Evolutionary conservation across 148 eudicot species (phyloP).

Genomic region (Salicornia ramosissima): DNA sequence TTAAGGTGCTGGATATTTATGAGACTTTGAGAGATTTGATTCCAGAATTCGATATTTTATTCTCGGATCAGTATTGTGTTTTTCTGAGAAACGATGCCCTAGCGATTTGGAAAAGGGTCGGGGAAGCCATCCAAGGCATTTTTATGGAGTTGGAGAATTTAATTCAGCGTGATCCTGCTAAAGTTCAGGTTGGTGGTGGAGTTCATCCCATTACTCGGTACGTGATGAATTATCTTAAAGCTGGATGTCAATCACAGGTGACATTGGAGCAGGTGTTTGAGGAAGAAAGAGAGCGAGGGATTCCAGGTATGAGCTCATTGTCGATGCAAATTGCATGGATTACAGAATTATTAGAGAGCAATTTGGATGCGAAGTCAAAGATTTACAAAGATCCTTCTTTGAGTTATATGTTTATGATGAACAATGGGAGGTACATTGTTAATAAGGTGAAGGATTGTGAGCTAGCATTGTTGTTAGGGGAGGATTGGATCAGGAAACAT

Average conservation of each 20-base stretch:
- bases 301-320: constrained; percentile 36
- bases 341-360: constrained; percentile 84
- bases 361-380: constrained; percentile 80
- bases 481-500: constrained; percentile 87
- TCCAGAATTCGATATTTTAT: constrained; percentile 70
- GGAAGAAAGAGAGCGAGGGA: constrained; percentile 36
- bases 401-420: constrained; percentile 87
- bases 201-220: constrained; percentile 90
- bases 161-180: constrained; percentile 84
- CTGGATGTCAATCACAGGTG: constrained; percentile 69
- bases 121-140: constrained; percentile 72
- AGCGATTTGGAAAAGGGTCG: constrained; percentile 72
- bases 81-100: constrained; percentile 63
- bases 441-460: constrained; percentile 80
- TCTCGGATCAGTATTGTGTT: constrained; percentile 73
- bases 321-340: constrained; percentile 85
- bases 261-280: constrained; percentile 82
- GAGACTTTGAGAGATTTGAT: constrained; percentile 79
- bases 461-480: constrained; percentile 70
- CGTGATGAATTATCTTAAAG: constrained; percentile 85
- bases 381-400: constrained; percentile 66
- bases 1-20: constrained; percentile 76
- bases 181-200: constrained; percentile 74
- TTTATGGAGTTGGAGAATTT: constrained; percentile 94
- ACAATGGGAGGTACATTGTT: constrained; percentile 83